phyloP scores from a whole-genome alignment of 2,329 filamentous ascomycete genomes.

The Cladophialophora exuberans region DNA sequence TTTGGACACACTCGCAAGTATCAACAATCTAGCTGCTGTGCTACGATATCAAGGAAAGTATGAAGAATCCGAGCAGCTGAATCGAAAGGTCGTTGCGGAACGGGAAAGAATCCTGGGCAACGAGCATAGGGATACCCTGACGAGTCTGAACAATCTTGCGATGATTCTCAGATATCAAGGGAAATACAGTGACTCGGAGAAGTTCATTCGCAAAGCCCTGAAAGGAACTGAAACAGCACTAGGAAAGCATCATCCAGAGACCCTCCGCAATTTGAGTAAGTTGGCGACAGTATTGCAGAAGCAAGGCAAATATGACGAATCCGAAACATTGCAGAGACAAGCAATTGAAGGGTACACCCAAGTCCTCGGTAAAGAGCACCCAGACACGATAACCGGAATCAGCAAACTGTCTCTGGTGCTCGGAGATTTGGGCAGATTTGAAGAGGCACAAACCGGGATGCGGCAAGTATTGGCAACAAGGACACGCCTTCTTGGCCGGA shows the following conservation, averaged over 20 bases:
- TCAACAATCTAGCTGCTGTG: slow-evolving; percentile 17
- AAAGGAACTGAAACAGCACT: slow-evolving; percentile 25
- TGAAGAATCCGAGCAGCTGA: slow-evolving; percentile 31
- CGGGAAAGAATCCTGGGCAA: background rate
- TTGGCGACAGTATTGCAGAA: slow-evolving; percentile 16
- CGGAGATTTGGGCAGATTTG: slow-evolving; percentile 18
- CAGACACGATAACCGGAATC: slow-evolving; percentile 28
- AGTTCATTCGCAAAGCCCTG: slow-evolving; percentile 25
- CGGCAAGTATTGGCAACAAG: background rate
- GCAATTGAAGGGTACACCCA: slow-evolving; percentile 10
- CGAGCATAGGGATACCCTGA: background rate
- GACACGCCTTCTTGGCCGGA: background rate
- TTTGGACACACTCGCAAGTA: slow-evolving; percentile 18
- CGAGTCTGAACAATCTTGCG: background rate
- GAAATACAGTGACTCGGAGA: slow-evolving; percentile 21
- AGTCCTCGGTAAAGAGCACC: slow-evolving; percentile 26
- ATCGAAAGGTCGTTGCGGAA: background rate
- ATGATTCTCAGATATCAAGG: slow-evolving; percentile 25
- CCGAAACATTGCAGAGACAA: background rate
- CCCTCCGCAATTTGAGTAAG: slow-evolving; percentile 32
- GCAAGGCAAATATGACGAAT: background rate
- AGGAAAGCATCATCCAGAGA: slow-evolving; percentile 34
- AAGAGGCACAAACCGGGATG: slow-evolving; percentile 12
- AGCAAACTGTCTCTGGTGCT: slow-evolving; percentile 28
- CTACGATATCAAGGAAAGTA: slow-evolving; percentile 21